phyloP scores from a whole-genome alignment of 2,329 filamentous ascomycete genomes.

The Polychaeton citri region DNA sequence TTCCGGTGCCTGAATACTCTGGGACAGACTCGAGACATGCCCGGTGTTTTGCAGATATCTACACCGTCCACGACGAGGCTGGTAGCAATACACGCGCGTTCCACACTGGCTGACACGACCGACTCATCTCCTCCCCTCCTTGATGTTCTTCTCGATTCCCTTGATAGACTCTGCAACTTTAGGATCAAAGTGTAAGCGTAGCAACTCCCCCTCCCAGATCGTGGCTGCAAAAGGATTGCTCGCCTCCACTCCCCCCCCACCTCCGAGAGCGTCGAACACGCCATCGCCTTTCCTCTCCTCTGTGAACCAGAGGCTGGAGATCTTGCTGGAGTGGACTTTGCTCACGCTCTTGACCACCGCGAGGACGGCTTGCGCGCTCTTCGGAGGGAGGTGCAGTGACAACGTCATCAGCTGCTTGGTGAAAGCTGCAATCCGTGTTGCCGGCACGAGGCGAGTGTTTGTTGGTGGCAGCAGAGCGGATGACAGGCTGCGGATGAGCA shows the following conservation, averaged over 20 bases:
- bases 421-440: slow-evolving; percentile 78
- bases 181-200: slow-evolving; percentile 32
- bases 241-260: slow-evolving; percentile 53
- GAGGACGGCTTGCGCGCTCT: slow-evolving; percentile 68
- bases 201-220: slow-evolving; percentile 83
- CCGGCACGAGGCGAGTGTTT: slow-evolving; percentile 62
- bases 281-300: slow-evolving; percentile 90
- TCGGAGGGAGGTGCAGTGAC: slow-evolving; percentile 78
- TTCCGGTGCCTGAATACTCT: no score
- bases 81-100: no score
- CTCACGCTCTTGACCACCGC: slow-evolving; percentile 66
- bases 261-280: slow-evolving; percentile 59
- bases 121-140: neutral
- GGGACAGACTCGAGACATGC: no score
- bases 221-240: slow-evolving; percentile 86
- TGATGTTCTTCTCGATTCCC: neutral
- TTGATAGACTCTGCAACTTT: neutral
- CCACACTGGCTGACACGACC: no score
- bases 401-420: slow-evolving; percentile 77
- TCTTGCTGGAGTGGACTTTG: slow-evolving; percentile 68
- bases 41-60: no score
- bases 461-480: slow-evolving; percentile 65
- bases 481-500: slow-evolving; percentile 76
- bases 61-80: no score
- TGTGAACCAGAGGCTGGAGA: slow-evolving; percentile 81